Evolutionary conservation across 202 grass and related monocot genomes (phyloP).

Genomic region (Elaeis oleifera): DNA sequence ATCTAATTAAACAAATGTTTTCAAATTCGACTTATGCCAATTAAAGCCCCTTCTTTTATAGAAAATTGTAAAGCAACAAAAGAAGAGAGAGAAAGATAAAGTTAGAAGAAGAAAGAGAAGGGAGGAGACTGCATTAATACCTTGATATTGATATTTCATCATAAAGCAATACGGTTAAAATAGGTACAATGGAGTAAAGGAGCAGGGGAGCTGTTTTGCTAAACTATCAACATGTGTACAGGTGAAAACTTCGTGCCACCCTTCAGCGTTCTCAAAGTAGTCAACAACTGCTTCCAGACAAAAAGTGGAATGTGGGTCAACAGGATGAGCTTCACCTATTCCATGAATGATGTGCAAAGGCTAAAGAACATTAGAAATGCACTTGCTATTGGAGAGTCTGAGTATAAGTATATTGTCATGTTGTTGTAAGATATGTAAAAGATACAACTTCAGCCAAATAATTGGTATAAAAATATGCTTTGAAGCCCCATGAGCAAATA

Average conservation of each 20-base stretch:
- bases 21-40: slow-evolving; percentile 27
- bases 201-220: background rate
- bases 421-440: too few relatives aligned
- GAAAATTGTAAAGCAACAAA: slow-evolving; percentile 14
- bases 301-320: slow-evolving; percentile 94
- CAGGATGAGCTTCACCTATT: slow-evolving; percentile 48
- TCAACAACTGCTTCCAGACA: slow-evolving; percentile 74
- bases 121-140: slow-evolving; percentile 24
- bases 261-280: slow-evolving; percentile 29
- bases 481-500: too few relatives aligned
- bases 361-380: slow-evolving; percentile 28
- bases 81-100: background rate
- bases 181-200: background rate
- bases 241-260: slow-evolving; percentile 6
- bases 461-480: too few relatives aligned
- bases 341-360: slow-evolving; percentile 24
- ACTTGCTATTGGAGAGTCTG: too few relatives aligned
- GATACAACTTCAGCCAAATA: too few relatives aligned
- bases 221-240: background rate
- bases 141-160: slow-evolving; percentile 34
- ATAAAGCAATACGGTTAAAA: slow-evolving; percentile 16
- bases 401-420: too few relatives aligned
- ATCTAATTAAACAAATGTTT: slow-evolving; percentile 42
- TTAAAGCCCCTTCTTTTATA: slow-evolving; percentile 19
- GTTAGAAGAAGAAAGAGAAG: background rate